Evolutionary conservation across 768 basidiomycete genomes (phyloP).

Genomic region (Thelephora aurantiotincta): DNA sequence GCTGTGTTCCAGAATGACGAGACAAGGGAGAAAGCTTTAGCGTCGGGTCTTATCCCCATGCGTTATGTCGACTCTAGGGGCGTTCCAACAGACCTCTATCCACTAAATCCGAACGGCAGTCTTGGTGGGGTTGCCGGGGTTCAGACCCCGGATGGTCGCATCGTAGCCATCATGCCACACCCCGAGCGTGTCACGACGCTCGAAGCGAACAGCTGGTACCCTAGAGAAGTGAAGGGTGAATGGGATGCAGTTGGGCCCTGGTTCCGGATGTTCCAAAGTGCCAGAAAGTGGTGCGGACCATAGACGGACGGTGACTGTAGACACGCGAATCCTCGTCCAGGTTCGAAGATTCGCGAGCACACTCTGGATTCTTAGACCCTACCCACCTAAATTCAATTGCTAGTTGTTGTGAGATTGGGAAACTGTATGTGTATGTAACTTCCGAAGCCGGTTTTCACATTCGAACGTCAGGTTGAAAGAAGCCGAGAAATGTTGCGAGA

Average conservation of each 20-base stretch:
- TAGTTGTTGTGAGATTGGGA: too few species aligned
- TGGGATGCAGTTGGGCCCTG: constrained; percentile 84
- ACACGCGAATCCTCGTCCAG: background rate
- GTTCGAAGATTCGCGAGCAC: too few species aligned
- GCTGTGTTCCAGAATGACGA: constrained; percentile 35
- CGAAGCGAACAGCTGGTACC: constrained; percentile 91
- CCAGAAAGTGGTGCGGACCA: constrained; percentile 44
- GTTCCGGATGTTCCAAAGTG: constrained; percentile 92
- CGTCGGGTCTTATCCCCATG: constrained; percentile 50
- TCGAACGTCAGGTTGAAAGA: too few species aligned
- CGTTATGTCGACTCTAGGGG: constrained; percentile 70
- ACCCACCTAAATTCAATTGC: too few species aligned
- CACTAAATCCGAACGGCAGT: constrained; percentile 78
- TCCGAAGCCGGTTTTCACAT: too few species aligned
- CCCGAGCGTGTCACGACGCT: constrained; percentile 75
- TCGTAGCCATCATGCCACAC: constrained; percentile 95
- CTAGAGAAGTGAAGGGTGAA: constrained; percentile 32
- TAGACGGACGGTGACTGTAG: background rate
- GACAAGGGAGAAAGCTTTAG: constrained; percentile 19
- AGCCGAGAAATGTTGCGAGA: too few species aligned
- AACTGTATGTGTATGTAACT: too few species aligned
- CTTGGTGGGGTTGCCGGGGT: constrained; percentile 80
- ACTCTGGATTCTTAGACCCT: too few species aligned
- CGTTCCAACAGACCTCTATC: constrained; percentile 55
- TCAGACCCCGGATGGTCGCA: constrained; percentile 76